Evolutionary conservation across 208 protist genomes (phyloP).

Genomic region (Crithidia mellificae): DNA sequence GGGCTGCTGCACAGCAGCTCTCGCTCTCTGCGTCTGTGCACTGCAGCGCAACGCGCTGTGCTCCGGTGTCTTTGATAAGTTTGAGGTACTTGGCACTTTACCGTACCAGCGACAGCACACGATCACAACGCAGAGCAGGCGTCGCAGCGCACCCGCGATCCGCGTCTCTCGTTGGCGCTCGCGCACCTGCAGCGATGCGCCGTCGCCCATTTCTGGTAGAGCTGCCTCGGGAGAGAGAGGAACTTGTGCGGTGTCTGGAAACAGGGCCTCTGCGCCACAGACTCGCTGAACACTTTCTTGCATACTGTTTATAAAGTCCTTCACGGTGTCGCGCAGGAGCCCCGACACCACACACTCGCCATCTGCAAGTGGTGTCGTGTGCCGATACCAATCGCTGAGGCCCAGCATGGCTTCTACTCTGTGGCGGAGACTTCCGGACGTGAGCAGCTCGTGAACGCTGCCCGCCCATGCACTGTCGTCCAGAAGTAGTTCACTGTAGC

Average conservation of each 20-base stretch:
- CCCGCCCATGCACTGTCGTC: too few relatives aligned
- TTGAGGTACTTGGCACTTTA: too few relatives aligned
- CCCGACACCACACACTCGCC: neutral
- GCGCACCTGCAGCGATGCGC: neutral
- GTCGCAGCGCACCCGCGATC: neutral
- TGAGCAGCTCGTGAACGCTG: neutral
- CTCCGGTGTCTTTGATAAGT: too few relatives aligned
- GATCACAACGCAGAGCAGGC: constrained; percentile 1
- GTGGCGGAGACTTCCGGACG: neutral
- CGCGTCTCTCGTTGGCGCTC: neutral
- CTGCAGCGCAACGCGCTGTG: too few relatives aligned
- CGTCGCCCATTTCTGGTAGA: too few relatives aligned
- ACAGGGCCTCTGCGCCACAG: neutral
- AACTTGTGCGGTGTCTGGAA: too few relatives aligned
- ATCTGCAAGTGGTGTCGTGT: neutral
- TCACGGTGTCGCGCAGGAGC: neutral
- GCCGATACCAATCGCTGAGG: neutral
- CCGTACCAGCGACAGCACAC: constrained; percentile 12
- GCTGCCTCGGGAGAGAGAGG: too few relatives aligned
- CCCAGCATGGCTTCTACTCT: neutral
- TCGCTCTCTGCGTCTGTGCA: too few relatives aligned
- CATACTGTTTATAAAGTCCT: neutral
- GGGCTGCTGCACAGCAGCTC: too few relatives aligned
- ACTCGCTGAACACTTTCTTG: neutral
- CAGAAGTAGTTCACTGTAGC: too few relatives aligned